phyloP scores from a whole-genome alignment of 2,329 filamentous ascomycete genomes.

The Plenodomus biglobosus region DNA sequence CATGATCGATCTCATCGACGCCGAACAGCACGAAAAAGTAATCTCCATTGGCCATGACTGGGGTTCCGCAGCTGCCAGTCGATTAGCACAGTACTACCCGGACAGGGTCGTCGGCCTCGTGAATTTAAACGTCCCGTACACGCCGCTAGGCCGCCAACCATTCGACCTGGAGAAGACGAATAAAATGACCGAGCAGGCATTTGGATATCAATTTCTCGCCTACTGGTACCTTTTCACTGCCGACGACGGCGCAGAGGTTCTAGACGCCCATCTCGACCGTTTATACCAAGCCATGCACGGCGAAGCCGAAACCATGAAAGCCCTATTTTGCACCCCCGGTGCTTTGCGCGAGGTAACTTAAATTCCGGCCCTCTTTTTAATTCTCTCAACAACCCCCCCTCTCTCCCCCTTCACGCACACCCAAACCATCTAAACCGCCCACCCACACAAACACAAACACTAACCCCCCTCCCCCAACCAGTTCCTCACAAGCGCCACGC shows the following conservation, averaged over 20 bases:
- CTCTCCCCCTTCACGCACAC: too few relatives aligned
- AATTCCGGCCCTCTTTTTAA: too few relatives aligned
- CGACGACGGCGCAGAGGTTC: slow-evolving; percentile 44
- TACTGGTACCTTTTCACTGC: slow-evolving; percentile 54
- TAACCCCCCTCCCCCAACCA: too few relatives aligned
- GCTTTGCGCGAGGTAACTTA: slow-evolving; percentile 31
- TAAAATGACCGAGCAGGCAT: slow-evolving; percentile 28
- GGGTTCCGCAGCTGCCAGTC: slow-evolving; percentile 47
- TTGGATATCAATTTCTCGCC: slow-evolving; percentile 44
- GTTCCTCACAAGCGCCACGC: slow-evolving; percentile 17
- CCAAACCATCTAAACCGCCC: too few relatives aligned
- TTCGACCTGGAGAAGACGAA: slow-evolving; percentile 47
- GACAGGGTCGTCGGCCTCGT: slow-evolving; percentile 47
- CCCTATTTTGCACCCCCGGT: slow-evolving; percentile 43
- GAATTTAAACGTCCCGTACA: slow-evolving; percentile 50
- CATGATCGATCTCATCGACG: slow-evolving; percentile 30
- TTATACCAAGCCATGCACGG: slow-evolving; percentile 43
- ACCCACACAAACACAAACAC: too few relatives aligned
- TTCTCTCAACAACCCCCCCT: too few relatives aligned
- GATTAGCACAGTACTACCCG: slow-evolving; percentile 48
- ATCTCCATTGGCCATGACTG: slow-evolving; percentile 56
- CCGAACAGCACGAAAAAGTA: slow-evolving; percentile 21
- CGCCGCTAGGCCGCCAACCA: slow-evolving; percentile 30
- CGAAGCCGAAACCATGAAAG: slow-evolving; percentile 35
- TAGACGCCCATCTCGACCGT: slow-evolving; percentile 46